Percentiles rank a stretch among this genome's conserved stretches.
phyloP scores from a whole-genome alignment of 2,329 filamentous ascomycete genomes.

The Cladosporium sp. region DNA sequence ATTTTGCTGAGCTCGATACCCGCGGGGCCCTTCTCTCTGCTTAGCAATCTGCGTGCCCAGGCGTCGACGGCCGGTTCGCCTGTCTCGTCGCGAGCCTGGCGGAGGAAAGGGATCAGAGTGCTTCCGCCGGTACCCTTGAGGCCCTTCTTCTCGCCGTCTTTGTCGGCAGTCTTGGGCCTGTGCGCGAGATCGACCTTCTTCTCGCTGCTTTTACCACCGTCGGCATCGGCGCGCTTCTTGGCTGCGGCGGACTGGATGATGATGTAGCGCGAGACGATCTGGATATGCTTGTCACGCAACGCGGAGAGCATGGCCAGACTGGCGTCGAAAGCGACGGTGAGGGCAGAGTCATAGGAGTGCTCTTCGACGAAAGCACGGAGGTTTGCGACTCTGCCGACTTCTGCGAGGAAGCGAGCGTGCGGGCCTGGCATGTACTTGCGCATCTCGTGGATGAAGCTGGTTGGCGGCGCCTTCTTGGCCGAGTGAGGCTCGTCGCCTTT shows the following conservation, averaged over 20 bases:
- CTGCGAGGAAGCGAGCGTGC: slow-evolving; percentile 84
- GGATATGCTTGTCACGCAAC: slow-evolving; percentile 92
- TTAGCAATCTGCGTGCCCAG: slow-evolving; percentile 62
- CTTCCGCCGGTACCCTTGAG: slow-evolving; percentile 92
- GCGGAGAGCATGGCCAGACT: slow-evolving; percentile 77
- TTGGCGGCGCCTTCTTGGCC: slow-evolving; percentile 50
- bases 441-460: slow-evolving; percentile 95
- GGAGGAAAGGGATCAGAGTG: slow-evolving; percentile 89
- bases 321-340: slow-evolving; percentile 85
- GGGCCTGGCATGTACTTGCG: slow-evolving; percentile 93
- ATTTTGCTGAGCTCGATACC: slow-evolving; percentile 24
- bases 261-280: slow-evolving; percentile 94
- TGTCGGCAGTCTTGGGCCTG: slow-evolving; percentile 19
- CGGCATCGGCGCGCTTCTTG: slow-evolving; percentile 48
- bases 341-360: slow-evolving; percentile 61
- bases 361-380: slow-evolving; percentile 78
- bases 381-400: slow-evolving; percentile 78
- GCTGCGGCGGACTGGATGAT: slow-evolving; percentile 82
- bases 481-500: slow-evolving; percentile 42
- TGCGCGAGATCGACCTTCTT: slow-evolving; percentile 61
- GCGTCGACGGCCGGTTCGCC: slow-evolving; percentile 81
- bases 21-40: slow-evolving; percentile 49
- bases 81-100: slow-evolving; percentile 95
- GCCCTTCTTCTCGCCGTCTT: slow-evolving; percentile 50
- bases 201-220: slow-evolving; percentile 30